phyloP scores from a whole-genome alignment of 169 alveolate species.

The Plasmodium gonderi region DNA sequence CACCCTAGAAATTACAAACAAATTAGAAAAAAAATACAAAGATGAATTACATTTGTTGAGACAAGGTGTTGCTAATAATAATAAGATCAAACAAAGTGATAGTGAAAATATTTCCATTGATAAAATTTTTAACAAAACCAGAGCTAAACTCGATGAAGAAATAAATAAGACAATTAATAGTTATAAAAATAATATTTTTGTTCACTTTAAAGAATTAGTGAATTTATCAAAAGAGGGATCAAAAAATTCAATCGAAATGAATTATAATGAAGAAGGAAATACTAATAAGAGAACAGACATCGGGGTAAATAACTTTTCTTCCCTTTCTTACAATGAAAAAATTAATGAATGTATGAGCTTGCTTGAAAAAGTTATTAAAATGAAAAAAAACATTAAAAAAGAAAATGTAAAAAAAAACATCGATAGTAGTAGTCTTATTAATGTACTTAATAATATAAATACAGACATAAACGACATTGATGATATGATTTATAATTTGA shows the following conservation, averaged over 20 bases:
- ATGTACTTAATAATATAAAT: conserved; percentile 31
- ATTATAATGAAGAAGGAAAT: not conserved
- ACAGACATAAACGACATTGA: conserved; percentile 50
- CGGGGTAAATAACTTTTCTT: not conserved
- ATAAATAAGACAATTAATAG: conserved; percentile 45
- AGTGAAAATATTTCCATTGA: conserved; percentile 16
- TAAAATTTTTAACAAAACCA: not conserved
- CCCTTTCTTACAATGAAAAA: conserved; percentile 11
- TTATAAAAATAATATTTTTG: conserved; percentile 43
- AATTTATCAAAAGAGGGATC: not conserved
- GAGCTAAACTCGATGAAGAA: conserved; percentile 39
- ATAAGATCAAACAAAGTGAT: not conserved
- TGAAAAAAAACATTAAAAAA: not conserved
- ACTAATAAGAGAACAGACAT: not conserved
- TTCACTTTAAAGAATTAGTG: conserved; percentile 23
- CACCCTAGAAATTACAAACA: conserved; percentile 34
- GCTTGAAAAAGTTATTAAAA: conserved; percentile 3
- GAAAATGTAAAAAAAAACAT: not conserved
- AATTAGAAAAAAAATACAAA: conserved; percentile 54
- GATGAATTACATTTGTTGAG: conserved; percentile 16
- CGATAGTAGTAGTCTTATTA: conserved; percentile 1
- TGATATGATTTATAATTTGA: conserved; percentile 33
- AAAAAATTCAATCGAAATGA: not conserved
- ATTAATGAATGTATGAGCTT: conserved; percentile 57
- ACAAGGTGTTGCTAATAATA: not conserved